Percentiles rank a stretch among this genome's conserved stretches.
Conservation (phyloP, 768 basidiomycete genomes). For the Termitomyces sp. region DNA sequence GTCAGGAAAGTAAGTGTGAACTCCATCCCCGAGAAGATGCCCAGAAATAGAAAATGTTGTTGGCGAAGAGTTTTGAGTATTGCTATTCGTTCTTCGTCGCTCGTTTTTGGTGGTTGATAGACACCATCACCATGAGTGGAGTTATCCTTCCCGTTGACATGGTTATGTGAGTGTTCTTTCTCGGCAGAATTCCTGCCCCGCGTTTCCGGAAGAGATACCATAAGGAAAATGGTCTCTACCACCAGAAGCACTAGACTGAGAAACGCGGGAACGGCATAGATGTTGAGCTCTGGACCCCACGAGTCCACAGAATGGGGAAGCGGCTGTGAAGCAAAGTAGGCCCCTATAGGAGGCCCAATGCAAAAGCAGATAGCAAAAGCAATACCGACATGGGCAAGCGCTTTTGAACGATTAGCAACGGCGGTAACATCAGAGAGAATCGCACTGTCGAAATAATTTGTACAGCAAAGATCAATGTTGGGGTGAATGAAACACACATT, state of each 20-base stretch:
- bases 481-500: constrained; percentile 57
- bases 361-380: constrained; percentile 96
- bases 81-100: constrained; percentile 49
- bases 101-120: constrained; percentile 29
- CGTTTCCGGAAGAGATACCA: constrained; percentile 82
- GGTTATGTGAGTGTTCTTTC: constrained; percentile 15
- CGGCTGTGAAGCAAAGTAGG: constrained; percentile 91
- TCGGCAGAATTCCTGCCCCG: constrained; percentile 42
- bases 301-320: constrained; percentile 57
- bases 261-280: constrained; percentile 88
- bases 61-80: constrained; percentile 59
- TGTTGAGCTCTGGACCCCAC: constrained; percentile 69
- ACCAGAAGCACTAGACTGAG: constrained; percentile 77
- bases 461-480: not conserved
- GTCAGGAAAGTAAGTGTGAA: constrained; percentile 96
- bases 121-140: constrained; percentile 20
- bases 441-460: constrained; percentile 50
- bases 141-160: not conserved
- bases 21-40: constrained; percentile 92
- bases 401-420: constrained; percentile 74
- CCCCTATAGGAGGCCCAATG: constrained; percentile 91
- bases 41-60: constrained; percentile 83
- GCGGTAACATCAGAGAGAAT: constrained; percentile 91
- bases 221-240: constrained; percentile 79
- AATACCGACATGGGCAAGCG: constrained; percentile 90